phyloP scores from a whole-genome alignment of 208 protist genomes.

The Leishmania lainsoni region DNA sequence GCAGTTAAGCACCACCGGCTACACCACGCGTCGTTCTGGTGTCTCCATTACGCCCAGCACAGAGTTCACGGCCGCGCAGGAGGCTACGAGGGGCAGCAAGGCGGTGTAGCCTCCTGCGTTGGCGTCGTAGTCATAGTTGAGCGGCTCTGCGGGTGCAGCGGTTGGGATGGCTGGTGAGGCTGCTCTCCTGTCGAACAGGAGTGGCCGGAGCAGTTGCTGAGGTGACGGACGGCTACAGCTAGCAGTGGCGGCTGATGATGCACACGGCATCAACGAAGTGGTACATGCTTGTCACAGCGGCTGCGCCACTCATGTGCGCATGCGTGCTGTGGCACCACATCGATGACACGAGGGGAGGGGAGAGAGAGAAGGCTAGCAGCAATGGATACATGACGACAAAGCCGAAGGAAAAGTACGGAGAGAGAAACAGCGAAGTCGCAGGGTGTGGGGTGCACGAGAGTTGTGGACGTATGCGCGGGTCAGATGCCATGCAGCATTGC shows the following conservation, averaged over 20 bases:
- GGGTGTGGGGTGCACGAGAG: not conserved
- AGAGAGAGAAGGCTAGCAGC: not conserved
- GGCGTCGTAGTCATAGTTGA: conserved; percentile 21
- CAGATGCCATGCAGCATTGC: not conserved
- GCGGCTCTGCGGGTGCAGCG: conserved; percentile 6
- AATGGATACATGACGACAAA: not conserved
- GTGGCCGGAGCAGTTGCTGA: conserved; percentile 9
- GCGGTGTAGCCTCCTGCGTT: conserved; percentile 31
- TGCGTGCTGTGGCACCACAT: not conserved
- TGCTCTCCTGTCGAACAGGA: conserved; percentile 4
- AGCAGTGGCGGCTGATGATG: conserved; percentile 19
- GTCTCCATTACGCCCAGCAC: conserved; percentile 34
- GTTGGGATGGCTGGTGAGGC: conserved; percentile 27
- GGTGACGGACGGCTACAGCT: conserved; percentile 36
- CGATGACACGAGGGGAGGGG: not conserved
- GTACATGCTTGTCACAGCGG: conserved; percentile 5
- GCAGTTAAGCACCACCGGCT: conserved; percentile 6
- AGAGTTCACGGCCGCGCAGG: conserved; percentile 25
- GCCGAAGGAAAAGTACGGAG: not conserved
- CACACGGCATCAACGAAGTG: conserved; percentile 13
- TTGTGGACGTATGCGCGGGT: not conserved
- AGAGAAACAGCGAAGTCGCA: not conserved
- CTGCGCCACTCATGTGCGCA: not conserved
- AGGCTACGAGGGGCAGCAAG: conserved; percentile 37
- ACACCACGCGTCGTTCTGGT: conserved; percentile 27